A percentile compares a stretch with the other conserved stretches of the same genome.
Evolutionary conservation across 768 basidiomycete species (phyloP).

Genomic region (Lentinula boryana): DNA sequence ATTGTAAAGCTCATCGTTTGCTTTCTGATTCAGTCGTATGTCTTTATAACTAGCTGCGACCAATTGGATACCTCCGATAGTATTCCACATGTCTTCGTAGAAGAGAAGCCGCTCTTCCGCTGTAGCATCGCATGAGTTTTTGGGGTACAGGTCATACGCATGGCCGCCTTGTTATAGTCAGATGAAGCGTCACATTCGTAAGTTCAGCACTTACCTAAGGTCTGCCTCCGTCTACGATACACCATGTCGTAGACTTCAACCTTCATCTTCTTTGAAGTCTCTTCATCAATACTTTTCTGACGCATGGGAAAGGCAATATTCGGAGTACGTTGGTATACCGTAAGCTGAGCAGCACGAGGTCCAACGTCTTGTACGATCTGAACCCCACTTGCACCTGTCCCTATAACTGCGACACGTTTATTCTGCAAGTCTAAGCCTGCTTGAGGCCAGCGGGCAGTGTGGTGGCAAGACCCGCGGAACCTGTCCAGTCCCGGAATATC

Average conservation of each 20-base stretch:
- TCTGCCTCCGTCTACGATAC: constrained; percentile 16
- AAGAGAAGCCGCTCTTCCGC: constrained; percentile 16
- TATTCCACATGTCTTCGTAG: constrained; percentile 17
- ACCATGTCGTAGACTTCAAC: constrained; percentile 14
- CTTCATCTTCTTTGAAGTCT: constrained; percentile 12
- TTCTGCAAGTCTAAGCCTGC: constrained; percentile 15
- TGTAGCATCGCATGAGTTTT: constrained; percentile 11
- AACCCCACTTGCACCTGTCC: constrained; percentile 14
- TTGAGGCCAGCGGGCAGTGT: constrained; percentile 19
- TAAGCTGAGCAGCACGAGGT: constrained; percentile 16
- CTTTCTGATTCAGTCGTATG: constrained; percentile 11
- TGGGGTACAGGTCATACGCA: constrained; percentile 9
- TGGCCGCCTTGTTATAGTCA: constrained; percentile 10
- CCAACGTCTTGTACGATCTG: constrained; percentile 17
- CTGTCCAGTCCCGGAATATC: constrained; percentile 16
- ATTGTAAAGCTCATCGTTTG: constrained; percentile 18
- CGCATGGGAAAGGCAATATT: constrained; percentile 19
- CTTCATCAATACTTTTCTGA: constrained; percentile 10
- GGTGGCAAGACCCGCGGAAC: constrained; percentile 17
- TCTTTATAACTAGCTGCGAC: constrained; percentile 15
- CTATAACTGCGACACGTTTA: constrained; percentile 21
- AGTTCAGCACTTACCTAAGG: constrained; percentile 5
- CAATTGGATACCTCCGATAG: constrained; percentile 14
- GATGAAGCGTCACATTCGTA: too few relatives aligned
- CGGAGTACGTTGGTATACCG: constrained; percentile 22